Percentiles rank a stretch among this genome's conserved stretches.
phyloP scores from a whole-genome alignment of 2,329 filamentous ascomycete species.

The Talaromyces sp. region DNA sequence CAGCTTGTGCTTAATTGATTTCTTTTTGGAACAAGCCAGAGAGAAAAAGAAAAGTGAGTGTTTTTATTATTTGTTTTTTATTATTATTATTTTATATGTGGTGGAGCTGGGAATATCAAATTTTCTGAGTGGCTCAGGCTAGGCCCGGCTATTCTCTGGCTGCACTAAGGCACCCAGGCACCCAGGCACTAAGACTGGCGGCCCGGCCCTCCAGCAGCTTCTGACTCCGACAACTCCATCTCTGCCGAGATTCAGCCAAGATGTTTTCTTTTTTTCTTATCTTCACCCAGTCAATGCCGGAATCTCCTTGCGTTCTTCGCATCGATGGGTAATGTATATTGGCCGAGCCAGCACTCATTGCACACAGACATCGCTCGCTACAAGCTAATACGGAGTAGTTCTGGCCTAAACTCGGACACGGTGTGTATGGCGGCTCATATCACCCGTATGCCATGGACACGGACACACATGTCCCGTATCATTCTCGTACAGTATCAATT shows the following conservation, averaged over 20 bases:
- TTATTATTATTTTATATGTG: background rate
- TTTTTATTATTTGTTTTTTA: background rate
- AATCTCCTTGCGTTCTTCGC: background rate
- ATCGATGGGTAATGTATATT: no score
- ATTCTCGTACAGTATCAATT: background rate
- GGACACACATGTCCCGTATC: background rate
- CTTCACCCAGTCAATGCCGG: background rate
- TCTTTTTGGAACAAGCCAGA: background rate
- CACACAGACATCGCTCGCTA: background rate
- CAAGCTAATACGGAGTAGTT: background rate
- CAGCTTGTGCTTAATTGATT: background rate
- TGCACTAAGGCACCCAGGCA: conserved; percentile 1
- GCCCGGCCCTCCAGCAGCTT: background rate
- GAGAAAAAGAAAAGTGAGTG: conserved; percentile 1
- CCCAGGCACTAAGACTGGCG: background rate
- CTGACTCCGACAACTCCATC: background rate
- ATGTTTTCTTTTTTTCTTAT: background rate
- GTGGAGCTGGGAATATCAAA: background rate
- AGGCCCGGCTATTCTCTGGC: background rate
- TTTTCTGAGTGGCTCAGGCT: conserved; percentile 3
- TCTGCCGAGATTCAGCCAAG: background rate
- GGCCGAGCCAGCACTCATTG: no score
- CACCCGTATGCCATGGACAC: no score
- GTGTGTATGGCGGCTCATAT: background rate
- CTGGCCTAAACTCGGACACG: background rate